Conservation (phyloP, 768 basidiomycete species). For the Amanita muscaria region DNA sequence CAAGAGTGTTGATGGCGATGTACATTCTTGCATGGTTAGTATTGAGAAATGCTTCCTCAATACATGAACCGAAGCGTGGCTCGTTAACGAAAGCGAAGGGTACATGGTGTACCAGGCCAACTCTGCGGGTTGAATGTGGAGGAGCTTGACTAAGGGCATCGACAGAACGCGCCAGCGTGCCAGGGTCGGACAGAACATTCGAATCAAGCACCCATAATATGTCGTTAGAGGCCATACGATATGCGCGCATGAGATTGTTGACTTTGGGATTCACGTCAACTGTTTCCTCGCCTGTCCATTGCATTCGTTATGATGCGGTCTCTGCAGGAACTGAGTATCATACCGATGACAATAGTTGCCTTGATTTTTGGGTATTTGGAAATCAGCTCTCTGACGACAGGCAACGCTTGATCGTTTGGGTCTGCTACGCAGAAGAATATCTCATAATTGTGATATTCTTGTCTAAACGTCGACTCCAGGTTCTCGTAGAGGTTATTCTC, state of each 20-base stretch:
- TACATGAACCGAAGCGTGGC: conserved; percentile 61
- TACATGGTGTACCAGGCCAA: conserved; percentile 92
- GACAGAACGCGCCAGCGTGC: conserved; percentile 78
- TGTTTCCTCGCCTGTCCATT: conserved; percentile 56
- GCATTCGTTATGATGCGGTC: conserved; percentile 4
- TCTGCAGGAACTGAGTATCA: conserved; percentile 11
- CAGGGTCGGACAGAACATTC: conserved; percentile 73
- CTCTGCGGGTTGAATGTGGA: conserved; percentile 31
- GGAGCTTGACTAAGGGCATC: conserved; percentile 52
- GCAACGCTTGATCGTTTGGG: conserved; percentile 80
- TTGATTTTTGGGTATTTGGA: conserved; percentile 70
- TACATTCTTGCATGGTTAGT: conserved; percentile 99
- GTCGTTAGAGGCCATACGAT: conserved; percentile 72
- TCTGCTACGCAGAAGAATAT: conserved; percentile 89
- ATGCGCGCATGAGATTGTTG: conserved; percentile 88
- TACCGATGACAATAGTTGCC: conserved; percentile 71
- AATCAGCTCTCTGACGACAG: conserved; percentile 70
- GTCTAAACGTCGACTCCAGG: conserved; percentile 84
- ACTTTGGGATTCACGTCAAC: conserved; percentile 96
- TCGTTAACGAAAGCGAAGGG: conserved; percentile 78
- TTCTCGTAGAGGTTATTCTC: conserved; percentile 96
- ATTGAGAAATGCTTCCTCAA: conserved; percentile 93
- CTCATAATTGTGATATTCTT: conserved; percentile 89
- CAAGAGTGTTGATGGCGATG: conserved; percentile 83
- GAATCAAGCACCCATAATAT: conserved; percentile 97